Percentiles rank a stretch among this genome's conserved stretches.
phyloP scores from a whole-genome alignment of 139 green algal genomes.

The Chlamydomonas applanata region DNA sequence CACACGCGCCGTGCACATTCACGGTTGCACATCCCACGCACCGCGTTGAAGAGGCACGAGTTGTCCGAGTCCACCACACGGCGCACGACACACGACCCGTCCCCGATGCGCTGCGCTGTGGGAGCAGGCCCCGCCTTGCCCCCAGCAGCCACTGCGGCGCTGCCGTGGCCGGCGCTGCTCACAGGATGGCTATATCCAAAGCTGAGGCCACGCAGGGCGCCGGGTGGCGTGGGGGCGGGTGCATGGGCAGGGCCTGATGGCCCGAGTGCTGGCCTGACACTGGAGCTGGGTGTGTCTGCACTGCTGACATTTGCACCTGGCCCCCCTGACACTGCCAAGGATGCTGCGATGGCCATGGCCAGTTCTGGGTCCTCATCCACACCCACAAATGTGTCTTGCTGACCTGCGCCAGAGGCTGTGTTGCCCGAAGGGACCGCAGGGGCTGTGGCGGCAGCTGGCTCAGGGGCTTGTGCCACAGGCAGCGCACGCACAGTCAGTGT shows the following conservation, averaged over 20 bases:
- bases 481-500: slow-evolving; percentile 50
- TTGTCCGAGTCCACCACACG: slow-evolving; percentile 89
- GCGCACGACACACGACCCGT: slow-evolving; percentile 68
- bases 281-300: too few species aligned
- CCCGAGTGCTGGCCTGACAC: too few species aligned
- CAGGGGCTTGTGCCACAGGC: not conserved
- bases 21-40: slow-evolving; percentile 52
- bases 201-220: too few species aligned
- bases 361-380: slow-evolving; percentile 72
- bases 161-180: too few species aligned
- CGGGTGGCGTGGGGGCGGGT: too few species aligned
- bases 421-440: too few species aligned
- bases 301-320: too few species aligned
- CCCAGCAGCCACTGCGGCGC: not conserved
- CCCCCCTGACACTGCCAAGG: slow-evolving; percentile 29
- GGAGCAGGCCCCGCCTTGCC: slow-evolving; percentile 26
- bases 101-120: slow-evolving; percentile 33
- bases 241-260: not conserved
- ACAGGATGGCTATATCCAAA: too few species aligned
- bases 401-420: too few species aligned
- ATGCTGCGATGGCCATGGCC: slow-evolving; percentile 73
- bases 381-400: not conserved
- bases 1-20: too few species aligned
- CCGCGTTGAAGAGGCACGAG: slow-evolving; percentile 91
- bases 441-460: not conserved